phyloP scores from a whole-genome alignment of 2,329 filamentous ascomycete species.

The Cylindrodendrum hubeiense region DNA sequence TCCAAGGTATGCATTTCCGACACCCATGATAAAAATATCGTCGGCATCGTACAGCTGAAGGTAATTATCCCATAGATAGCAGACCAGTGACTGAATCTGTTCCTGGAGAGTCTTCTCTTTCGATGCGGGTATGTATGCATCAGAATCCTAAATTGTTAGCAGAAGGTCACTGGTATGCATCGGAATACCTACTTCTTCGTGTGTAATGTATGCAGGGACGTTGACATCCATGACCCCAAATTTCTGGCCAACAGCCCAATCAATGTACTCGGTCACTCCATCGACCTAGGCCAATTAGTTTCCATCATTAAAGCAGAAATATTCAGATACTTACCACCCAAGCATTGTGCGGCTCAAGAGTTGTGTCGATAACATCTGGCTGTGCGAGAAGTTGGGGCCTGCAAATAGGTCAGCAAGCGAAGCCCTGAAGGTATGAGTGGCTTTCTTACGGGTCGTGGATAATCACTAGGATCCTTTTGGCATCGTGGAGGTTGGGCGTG shows the following conservation, averaged over 20 bases:
- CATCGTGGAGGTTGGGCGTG: slow-evolving; percentile 76
- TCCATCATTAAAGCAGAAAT: background rate
- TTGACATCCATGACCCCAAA: slow-evolving; percentile 95
- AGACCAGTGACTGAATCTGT: slow-evolving; percentile 79
- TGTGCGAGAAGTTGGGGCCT: slow-evolving; percentile 78
- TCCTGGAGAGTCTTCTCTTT: slow-evolving; percentile 64
- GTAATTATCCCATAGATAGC: slow-evolving; percentile 97
- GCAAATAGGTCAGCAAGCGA: slow-evolving; percentile 28
- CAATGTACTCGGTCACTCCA: slow-evolving; percentile 82
- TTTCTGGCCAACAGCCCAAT: slow-evolving; percentile 81
- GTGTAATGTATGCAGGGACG: slow-evolving; percentile 81
- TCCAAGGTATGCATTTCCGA: slow-evolving; percentile 89
- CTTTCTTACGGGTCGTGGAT: slow-evolving; percentile 87
- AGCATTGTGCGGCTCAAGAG: slow-evolving; percentile 84
- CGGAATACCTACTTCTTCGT: slow-evolving; percentile 64
- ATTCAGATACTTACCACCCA: slow-evolving; percentile 77
- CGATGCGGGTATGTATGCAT: slow-evolving; percentile 59
- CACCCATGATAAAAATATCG: slow-evolving; percentile 86
- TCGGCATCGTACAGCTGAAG: slow-evolving; percentile 80
- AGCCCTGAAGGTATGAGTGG: background rate
- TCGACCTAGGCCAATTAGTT: slow-evolving; percentile 73
- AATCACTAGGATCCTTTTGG: slow-evolving; percentile 81
- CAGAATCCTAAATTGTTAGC: slow-evolving; percentile 56
- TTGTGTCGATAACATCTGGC: slow-evolving; percentile 77
- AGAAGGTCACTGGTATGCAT: background rate